Evolutionary conservation across 192 early-diverging fungal genomes (phyloP), one percentile per base, ranked within the genome.

Genomic region (Linnemannia hyalina): DNA sequence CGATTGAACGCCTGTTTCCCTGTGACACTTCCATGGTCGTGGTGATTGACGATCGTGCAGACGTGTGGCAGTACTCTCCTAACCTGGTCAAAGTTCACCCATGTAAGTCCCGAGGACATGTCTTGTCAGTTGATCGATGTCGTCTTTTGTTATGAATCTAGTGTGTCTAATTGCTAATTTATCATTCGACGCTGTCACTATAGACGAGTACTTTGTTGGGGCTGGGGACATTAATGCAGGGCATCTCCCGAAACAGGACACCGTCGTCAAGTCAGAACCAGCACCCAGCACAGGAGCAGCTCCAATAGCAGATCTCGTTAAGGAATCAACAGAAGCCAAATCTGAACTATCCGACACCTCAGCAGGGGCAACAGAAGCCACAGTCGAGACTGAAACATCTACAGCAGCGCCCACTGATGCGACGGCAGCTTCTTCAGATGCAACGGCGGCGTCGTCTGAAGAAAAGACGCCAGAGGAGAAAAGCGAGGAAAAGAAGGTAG

Each of bases 1-100:
- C 89, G 40, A 92, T 99, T 9, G 83, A 93, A 44, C 89, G 99
- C 13, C 89, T 99, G 60, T 99, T 99, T 84, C 97, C 99, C 13
- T 95, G 95, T 73, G 96, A 99, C 88, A 95, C 95, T 46, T 97
- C 95, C 38, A 99, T 99, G 98, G 99, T 98, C 4, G 96, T 97
- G 6, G 95, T 96, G 57, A 90, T 99, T 18, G 99, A 99, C 83
- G 99, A 99, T 89, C 93, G 98, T 32, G 95, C 94, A 0, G 98
- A 99, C 85, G 96, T 99, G 5, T 99, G 99, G 99, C 83, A 90
- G 38, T 96, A 94, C 93, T 95, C 97, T 3, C 95, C 94, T 8
- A 97, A 99, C 89, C 80, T 99, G 36, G 94, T 99, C 63, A 92
- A 95, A 70, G 96, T 99, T 32, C 90, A 93, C 54, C 97, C 97